Base-by-base conservation (phyloP, 1,284 basidiomycete species). In the Trametes sp. region DNA sequence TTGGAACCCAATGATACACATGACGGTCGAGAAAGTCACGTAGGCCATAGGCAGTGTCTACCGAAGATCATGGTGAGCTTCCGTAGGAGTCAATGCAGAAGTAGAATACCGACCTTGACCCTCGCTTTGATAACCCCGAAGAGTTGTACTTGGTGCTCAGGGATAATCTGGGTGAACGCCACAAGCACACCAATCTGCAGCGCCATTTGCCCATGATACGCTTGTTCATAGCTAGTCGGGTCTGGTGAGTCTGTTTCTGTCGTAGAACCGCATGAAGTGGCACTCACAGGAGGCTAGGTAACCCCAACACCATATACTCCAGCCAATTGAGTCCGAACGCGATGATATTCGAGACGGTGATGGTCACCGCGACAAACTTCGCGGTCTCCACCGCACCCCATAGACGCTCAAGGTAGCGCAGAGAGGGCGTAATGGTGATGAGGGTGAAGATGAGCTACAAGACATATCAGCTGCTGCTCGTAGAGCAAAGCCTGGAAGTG, bases 141-240 rank as follows among this genome's bases (percentile, higher is more conserved):
- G 16, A 98, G 73, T 75, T 98, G 97, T 7, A 99, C 89, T 76
- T 98, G 96, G 72, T 99, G 96, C 75, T 99, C 97, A 28, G 98
- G 97, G 69, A 98, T 98, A 60, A 98, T 80, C 75, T 99, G 97
- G 2, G 96, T 98, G 78, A 98, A 98, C 11, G 96, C 97, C 57
- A 99, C 97, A 41, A 99, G 83, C 67, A 97, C 85, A 4, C 88
- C 93, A 52, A 90, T 90, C 73, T 98, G 94, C n/a, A 99, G 81
- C 2, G 94, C 93, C 82, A 94, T 93, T 75, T 96, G 88, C 28
- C 97, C 97, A 72, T 95, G 94, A 75, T 96, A 98, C 52, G 88
- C 85, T 81, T 94, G 89, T 28, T 89, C 94, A 75, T 93, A 95
- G 41, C 95, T 96, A 67, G 21, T 54, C 67, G 8, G 26, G 21